A percentile compares a stretch with the other conserved stretches of the same genome.
These are phyloP conservation scores for Strobilomyces dryophilus DNA, from an alignment of 768 basidiomycete species.

Conservation along the genomic window DNA sequence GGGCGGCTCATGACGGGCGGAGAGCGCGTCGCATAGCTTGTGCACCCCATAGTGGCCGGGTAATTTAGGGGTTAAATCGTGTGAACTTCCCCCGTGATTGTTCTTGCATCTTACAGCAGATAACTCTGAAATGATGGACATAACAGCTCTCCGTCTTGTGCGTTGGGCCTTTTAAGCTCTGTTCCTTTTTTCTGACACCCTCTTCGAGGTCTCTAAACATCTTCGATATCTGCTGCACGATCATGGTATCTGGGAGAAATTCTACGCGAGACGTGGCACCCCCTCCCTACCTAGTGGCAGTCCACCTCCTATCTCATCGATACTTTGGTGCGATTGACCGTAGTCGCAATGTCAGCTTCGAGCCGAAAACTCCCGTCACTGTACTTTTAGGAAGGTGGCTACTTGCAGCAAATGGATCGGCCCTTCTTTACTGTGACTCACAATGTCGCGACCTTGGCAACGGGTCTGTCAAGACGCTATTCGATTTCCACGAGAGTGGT, in stretches of 20 bases:
- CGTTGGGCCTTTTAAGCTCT: background rate
- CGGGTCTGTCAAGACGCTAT: background rate
- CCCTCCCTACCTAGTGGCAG: slow-evolving; percentile 7
- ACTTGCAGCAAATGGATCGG: slow-evolving; percentile 6
- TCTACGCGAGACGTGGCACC: no score
- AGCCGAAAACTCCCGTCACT: background rate
- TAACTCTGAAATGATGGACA: background rate
- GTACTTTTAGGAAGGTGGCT: slow-evolving; percentile 8
- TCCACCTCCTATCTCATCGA: slow-evolving; percentile 4
- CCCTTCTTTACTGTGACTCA: slow-evolving; percentile 10
- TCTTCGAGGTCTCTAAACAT: slow-evolving; percentile 2
- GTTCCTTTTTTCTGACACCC: background rate
- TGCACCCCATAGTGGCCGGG: no score
- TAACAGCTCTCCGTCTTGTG: slow-evolving; percentile 7
- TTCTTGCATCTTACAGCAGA: background rate
- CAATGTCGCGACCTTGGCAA: background rate
- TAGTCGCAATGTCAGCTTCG: background rate
- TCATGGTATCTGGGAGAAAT: background rate
- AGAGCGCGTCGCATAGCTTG: no score
- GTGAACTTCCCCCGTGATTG: no score
- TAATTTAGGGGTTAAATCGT: no score
- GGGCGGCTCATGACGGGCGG: no score
- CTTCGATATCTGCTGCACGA: slow-evolving; percentile 1
- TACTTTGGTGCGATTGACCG: background rate
- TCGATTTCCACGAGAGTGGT: background rate